These are phyloP conservation scores for Aspergillus intermedius DNA, from an alignment of 2,329 filamentous ascomycete genomes.

Conservation along the genomic window DNA sequence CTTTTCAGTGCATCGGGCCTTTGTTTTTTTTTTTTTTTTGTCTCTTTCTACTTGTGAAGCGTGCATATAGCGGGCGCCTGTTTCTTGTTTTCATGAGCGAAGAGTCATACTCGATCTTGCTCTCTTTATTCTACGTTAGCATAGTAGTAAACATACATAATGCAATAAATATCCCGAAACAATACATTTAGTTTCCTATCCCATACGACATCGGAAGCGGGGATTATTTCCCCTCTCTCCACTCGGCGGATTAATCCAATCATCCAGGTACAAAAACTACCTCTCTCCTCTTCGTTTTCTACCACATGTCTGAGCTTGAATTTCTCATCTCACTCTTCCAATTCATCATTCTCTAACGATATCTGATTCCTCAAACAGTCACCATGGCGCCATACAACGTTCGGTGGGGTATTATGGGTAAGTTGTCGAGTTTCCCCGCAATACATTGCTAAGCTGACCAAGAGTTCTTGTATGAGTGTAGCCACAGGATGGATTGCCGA, in stretches of 20 bases:
- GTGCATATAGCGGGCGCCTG: slow-evolving; percentile 14
- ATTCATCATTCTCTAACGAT: background rate
- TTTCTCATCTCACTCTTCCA: background rate
- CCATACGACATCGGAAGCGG: background rate
- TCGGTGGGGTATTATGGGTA: slow-evolving; percentile 41
- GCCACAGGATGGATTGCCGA: slow-evolving; percentile 41
- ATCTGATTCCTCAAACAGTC: background rate
- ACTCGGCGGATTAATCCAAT: background rate
- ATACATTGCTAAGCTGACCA: background rate
- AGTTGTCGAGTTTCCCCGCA: slow-evolving; percentile 11
- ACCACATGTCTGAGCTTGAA: background rate
- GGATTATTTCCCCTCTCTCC: background rate
- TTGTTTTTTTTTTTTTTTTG: background rate
- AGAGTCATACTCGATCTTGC: background rate
- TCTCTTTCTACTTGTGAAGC: slow-evolving; percentile 1
- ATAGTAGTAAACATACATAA: background rate
- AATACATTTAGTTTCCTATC: background rate
- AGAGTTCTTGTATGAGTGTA: slow-evolving; percentile 16
- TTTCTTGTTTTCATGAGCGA: slow-evolving; percentile 8
- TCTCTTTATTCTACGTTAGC: background rate
- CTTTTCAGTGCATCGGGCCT: background rate
- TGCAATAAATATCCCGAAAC: background rate
- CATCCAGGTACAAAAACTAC: background rate
- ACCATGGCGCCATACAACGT: slow-evolving; percentile 31
- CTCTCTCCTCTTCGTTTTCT: background rate